These are phyloP conservation scores for Protomyces gravidus DNA, from an alignment of 1,139 yeast species.

Conservation along the genomic window DNA sequence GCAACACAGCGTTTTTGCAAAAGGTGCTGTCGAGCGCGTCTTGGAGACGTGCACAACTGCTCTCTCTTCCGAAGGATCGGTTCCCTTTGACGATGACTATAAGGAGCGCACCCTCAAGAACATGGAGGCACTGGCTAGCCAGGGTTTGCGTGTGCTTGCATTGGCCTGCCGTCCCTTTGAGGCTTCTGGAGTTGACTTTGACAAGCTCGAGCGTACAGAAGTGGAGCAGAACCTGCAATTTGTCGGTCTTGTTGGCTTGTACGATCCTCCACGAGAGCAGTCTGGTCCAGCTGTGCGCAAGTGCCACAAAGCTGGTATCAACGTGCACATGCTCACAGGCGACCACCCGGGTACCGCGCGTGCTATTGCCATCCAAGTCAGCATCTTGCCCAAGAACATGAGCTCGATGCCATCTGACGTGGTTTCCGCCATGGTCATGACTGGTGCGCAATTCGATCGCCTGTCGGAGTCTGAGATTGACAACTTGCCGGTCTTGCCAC, in stretches of 20 bases:
- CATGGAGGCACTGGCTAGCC: slow-evolving; percentile 59
- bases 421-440: slow-evolving; percentile 66
- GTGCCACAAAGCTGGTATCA: slow-evolving; percentile 73
- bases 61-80: slow-evolving; percentile 30
- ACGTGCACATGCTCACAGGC: slow-evolving; percentile 81
- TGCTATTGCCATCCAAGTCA: slow-evolving; percentile 82
- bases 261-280: slow-evolving; percentile 77
- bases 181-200: slow-evolving; percentile 22
- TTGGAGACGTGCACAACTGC: slow-evolving; percentile 50
- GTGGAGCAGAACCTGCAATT: slow-evolving; percentile 58
- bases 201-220: slow-evolving; percentile 45
- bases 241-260: slow-evolving; percentile 70
- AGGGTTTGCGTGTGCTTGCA: slow-evolving; percentile 72
- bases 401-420: slow-evolving; percentile 48
- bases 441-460: slow-evolving; percentile 67
- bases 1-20: slow-evolving; percentile 50
- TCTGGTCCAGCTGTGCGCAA: slow-evolving; percentile 61
- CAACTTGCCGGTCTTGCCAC: slow-evolving; percentile 62
- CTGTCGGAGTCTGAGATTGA: slow-evolving; percentile 63
- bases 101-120: slow-evolving; percentile 50
- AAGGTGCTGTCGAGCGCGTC: slow-evolving; percentile 78
- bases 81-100: slow-evolving; percentile 47
- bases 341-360: slow-evolving; percentile 79
- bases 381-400: slow-evolving; percentile 58
- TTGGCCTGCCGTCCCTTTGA: slow-evolving; percentile 47